Base-by-base conservation (phyloP, 495 filamentous ascomycete genomes). In the Trichocladium antarcticum region DNA sequence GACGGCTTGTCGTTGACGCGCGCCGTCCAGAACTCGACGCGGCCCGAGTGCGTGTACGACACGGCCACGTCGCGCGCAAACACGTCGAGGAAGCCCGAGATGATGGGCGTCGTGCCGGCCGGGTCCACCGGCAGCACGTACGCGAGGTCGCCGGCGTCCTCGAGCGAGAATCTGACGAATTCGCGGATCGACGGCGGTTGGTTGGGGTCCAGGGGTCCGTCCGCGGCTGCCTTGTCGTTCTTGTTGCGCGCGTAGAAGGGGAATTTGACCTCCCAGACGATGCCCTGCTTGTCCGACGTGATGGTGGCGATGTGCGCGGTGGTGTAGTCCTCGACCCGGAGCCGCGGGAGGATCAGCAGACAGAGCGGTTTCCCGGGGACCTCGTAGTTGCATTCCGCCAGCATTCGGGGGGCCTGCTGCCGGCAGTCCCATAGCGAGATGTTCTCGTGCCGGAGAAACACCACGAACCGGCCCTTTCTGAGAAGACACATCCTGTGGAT, bases 121-220 rank as follows among this genome's bases (percentile, higher is more conserved):
- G 89, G 87, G 62, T 97, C 90, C 38, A 95, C 88, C 2, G 90
- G 87, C 7, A 94, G 68, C 4, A 95, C 82, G 56, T 90, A 92
- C 11, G 80, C 76, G 16, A 95, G 66, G 48, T 89, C 84, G 47
- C 87, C 84, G 8, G 79, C 72, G 24, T 82, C 66, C 1, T 82
- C 79, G 11, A 95, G 72, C 32, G 79, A 68, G 65, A 95, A 93
- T 11, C 62, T 70, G 60, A 81, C 83, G 43, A 88, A 87, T 45
- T 89, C 75, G 27, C 68, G 65, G 17, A 95, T 67, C 11, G 54
- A 71, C 6, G 63, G 65, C 6, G 60, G 53, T 38, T 61, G 55
- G 37, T 68, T 60, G 67, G 42, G 70, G 68, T 20, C 46, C 42
- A 59, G 46, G 57, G 54, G 49, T 49, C 32, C 44, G 49, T 63